Conservation (phyloP, 2,329 filamentous ascomycete species). For the Botrytis hyacinthi region DNA sequence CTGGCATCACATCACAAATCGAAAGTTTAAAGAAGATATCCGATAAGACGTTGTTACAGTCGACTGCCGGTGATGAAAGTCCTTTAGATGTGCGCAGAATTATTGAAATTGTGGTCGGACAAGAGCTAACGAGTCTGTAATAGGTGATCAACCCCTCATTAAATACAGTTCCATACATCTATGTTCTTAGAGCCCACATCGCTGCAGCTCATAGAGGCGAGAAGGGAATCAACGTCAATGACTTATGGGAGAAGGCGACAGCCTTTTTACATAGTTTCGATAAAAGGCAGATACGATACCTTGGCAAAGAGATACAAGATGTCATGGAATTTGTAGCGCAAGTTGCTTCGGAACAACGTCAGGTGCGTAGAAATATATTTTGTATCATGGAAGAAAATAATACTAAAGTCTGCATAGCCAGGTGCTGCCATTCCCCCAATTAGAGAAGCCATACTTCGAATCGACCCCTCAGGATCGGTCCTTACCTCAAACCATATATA, state of each 20-base stretch:
- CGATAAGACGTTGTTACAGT: constrained; percentile 38
- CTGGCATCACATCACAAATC: constrained; percentile 42
- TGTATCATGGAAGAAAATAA: neutral
- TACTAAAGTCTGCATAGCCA: constrained; percentile 29
- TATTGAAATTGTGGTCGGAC: neutral
- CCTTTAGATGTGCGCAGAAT: constrained; percentile 40
- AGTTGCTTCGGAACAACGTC: constrained; percentile 26
- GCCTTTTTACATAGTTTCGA: constrained; percentile 46
- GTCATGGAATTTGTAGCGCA: constrained; percentile 44
- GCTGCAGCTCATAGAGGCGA: constrained; percentile 39
- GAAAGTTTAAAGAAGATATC: constrained; percentile 41
- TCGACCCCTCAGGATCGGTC: constrained; percentile 65
- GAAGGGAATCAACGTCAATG: constrained; percentile 27
- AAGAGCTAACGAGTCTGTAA: constrained; percentile 22
- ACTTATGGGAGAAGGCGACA: constrained; percentile 50
- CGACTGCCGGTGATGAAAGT: constrained; percentile 38
- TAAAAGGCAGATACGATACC: constrained; percentile 53
- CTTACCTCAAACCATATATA: constrained; percentile 63
- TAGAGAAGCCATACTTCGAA: constrained; percentile 53
- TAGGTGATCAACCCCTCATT: constrained; percentile 48
- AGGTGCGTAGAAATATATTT: constrained; percentile 27
- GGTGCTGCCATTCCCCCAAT: constrained; percentile 33
- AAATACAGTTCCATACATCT: constrained; percentile 60
- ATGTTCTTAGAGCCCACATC: constrained; percentile 51
- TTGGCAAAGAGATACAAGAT: constrained; percentile 46